Evolutionary conservation across 345 rosid species (phyloP), one percentile per base, ranked within the genome.

Genomic region (Gossypium arboreum): DNA sequence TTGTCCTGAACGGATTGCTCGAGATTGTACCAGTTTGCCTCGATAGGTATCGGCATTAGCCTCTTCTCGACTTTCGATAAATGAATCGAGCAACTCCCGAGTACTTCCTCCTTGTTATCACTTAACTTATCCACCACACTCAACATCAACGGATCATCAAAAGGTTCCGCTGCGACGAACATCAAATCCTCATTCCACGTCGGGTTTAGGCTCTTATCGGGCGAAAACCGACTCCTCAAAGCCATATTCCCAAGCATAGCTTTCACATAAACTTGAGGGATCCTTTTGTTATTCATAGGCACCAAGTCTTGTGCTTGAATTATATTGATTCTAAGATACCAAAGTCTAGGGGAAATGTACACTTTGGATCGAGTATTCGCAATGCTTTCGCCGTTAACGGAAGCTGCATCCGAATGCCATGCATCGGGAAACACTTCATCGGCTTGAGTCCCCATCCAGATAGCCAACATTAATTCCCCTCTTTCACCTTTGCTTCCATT

Each of bases 231-330:
- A 7, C 56, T 78, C 61, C 77, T 78, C 47, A 75, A 10, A 60
- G 61, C 77, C 72, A 75, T 12, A 55, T 72, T 75, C 20, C 88
- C 88, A 13, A 87, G 27, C 62, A 73, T 68, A 56, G 84, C 88
- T 81, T 85, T 82, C 0, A 85, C 81, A 12, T 75, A 75, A 75
- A 82, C 68, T 75, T 87, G 82, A 4, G 87, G 88, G 2, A 76
- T 71, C 59, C 80, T 67, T 65, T 74, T 82, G 69, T 24, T 82
- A 0, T 84, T 83, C 9, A 50, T 6, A 1, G 75, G 80, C n/a
- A 77, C 78, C 75, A 87, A 77, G 75, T 85, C 91, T 61, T 87
- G 88, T 3, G 88, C 91, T 72, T 76, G 87, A 44, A 85, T 84
- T 66, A 85, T 54, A 13, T 77, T 79, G 45, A 85, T 73, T 60